Evolutionary conservation across 2,329 filamentous ascomycete genomes (phyloP), one percentile per base, ranked within the genome.

Genomic region (Ophiostoma fasciatum): DNA sequence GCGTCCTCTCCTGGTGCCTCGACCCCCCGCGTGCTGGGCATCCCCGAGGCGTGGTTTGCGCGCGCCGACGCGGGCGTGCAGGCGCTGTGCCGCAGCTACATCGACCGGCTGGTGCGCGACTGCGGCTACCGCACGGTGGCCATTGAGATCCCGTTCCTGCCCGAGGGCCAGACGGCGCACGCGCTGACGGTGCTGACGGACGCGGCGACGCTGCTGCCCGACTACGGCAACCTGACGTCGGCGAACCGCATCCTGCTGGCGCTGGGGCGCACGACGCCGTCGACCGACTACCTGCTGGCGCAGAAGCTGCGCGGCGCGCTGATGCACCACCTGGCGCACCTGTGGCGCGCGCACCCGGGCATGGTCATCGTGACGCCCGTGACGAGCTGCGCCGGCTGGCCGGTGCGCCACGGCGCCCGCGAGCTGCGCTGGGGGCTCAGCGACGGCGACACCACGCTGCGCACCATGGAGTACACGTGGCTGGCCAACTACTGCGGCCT

Each of bases 141-240:
- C 25, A 68, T 79, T 41, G 58, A 60, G 4, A 66, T 79, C 33
- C 74, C 75, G 0, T 62, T 72, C 19, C 46, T 73, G 1, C 49
- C 63, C 10, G 68, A 82, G 46, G 78, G 76, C 17, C 78, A 84
- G 52, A 64, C 72, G 15, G 79, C 80, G 0, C 81, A 87, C 52
- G 75, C 77, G 17, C 55, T 87, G 42, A 82, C 80, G 1, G 80
- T 85, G 42, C 68, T 87, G 36, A 66, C 68, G 7, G 80, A 87
- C 28, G 64, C 55, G 1, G 56, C 63, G 2, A 60, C 62, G 1
- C 45, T 67, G 13, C 46, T 70, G 54, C 40, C 61, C 4, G 34
- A 36, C 4, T 57, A 64, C 1, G 48, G 53, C 5, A 60, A 64
- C 18, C 59, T 78, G 27, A 71, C 74, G 0, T 57, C 71, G 0